Evolutionary conservation across 2,329 filamentous ascomycete genomes (phyloP), one percentile per base, ranked within the genome.

Genomic region (Sclerotinia sclerotiorum): DNA sequence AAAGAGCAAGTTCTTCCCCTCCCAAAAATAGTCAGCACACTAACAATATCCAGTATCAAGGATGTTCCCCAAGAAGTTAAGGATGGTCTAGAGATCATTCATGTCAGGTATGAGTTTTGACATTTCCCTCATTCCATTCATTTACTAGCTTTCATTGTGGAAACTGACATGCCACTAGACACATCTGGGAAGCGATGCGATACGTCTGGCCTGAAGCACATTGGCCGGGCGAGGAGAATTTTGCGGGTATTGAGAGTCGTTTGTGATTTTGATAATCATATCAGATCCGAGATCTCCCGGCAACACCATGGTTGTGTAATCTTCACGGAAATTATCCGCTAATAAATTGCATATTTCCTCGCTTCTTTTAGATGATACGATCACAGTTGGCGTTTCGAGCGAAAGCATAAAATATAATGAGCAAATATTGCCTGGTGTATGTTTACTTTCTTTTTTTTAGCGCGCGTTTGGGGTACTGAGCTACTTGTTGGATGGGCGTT

Each of bases 141-240:
- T 32, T 49, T 49, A n/a, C 49, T 42, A 70, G 70, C 63, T n/a
- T 48, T 3, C 52, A 48, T 52, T 52, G 24, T 19, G 21, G 11
- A 56, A 29, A 55, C 60, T 68, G 42, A 65, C 35, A 24, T 42
- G 32, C 68, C 69, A 62, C 69, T 67, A 93, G 92, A 71, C 91
- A 97, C 79, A 94, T 98, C 70, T 97, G 93, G 92, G 94, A 98
- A 80, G 94, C 93, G 35, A 88, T 99, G 78, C 88, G 90, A 69
- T 84, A 90, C 72, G 90, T 99, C 72, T 99, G 95, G 95, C 95
- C 95, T 1, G 92, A 97, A 74, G 89, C 87, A 52, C 87, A 90
- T 74, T 97, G 93, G 91, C 91, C 92, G 27, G 88, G 89, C 69
- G 88, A 93, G 76, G 85, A 88, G 74, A 86, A 87, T 68, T 84